A percentile compares a stretch with the other conserved stretches of the same genome.
phyloP scores from a whole-genome alignment of 179 eudicot genomes.

The Vitellaria paradoxa region DNA sequence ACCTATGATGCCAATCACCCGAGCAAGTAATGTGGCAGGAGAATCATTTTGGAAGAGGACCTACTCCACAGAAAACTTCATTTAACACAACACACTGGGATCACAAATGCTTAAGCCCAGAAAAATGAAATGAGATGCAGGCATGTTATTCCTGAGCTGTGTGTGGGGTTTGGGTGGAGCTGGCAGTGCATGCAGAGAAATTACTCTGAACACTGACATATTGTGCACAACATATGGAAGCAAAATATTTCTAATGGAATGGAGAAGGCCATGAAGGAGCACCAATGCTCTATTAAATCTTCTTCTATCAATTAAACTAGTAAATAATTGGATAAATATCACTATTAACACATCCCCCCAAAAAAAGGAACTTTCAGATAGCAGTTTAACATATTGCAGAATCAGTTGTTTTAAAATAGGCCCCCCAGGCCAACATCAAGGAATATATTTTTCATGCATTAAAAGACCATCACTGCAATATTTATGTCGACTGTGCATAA shows the following conservation, averaged over 20 bases:
- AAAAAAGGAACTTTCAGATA: neutral
- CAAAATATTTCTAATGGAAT: neutral
- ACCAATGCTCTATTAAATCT: neutral
- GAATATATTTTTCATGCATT: neutral
- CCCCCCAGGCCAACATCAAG: neutral
- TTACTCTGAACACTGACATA: no score
- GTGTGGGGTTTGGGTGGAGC: neutral
- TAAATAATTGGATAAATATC: neutral
- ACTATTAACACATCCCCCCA: neutral
- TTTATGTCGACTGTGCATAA: neutral
- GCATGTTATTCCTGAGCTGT: no score
- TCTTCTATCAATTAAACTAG: neutral
- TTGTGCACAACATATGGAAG: no score
- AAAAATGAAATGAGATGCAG: neutral
- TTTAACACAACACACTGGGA: neutral
- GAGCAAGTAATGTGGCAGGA: conserved; percentile 92
- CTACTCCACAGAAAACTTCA: conserved; percentile 32
- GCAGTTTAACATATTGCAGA: neutral
- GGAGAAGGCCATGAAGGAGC: neutral
- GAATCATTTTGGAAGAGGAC: conserved; percentile 99
- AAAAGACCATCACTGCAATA: neutral
- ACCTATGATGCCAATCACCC: conserved; percentile 90
- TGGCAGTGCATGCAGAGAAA: no score
- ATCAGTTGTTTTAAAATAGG: neutral
- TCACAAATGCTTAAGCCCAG: conserved; percentile 1